Base-by-base conservation (phyloP, 495 filamentous ascomycete genomes). In the Bathelium albidoporum region DNA sequence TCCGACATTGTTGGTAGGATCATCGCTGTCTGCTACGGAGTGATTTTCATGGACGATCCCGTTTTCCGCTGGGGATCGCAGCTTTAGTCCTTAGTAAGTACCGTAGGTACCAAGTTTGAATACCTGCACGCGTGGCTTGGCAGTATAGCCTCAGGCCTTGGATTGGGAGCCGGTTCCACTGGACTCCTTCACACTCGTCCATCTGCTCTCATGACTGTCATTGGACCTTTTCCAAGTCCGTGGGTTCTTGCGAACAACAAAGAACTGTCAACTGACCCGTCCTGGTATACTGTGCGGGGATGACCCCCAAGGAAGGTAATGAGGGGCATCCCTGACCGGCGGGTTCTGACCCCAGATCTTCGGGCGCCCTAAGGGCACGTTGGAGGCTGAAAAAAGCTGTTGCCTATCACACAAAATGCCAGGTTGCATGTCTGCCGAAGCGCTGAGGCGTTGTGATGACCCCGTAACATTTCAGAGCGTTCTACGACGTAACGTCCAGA, bases 341-440 rank as follows among this genome's bases (percentile, higher is more conserved):
- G 18, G 44, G 14, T 24, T 55, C n/a, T 55, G 49, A 24, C 49
- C 49, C 49, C 49, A 55, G 49, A 4, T 55, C 49, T 55, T 28
- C 22, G 49, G 43, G 5, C 18, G 11, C 43, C 43, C 18, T n/a
- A 18, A 49, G 20, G 10, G 43, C 43, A 20, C 10, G 43, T 3
- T 49, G 24, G 20, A 29, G 49, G 49, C 49, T 55, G 20, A 55
- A 16, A 49, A 22, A 55, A 16, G 49, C 24, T 55, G 49, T 55
- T 55, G 49, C 49, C 49, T 55, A 55, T 55, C 49, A 55, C 49
- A 55, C 49, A 55, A n/a, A 9, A 28, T 55, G 49, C 5, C 49
- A n/a, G 49, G 22, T 55, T 29, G 26, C 24, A 7, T 2, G 9
- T 28, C 22, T 55, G 7, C 29, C 49, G 49, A 55, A 55, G 49